Base-by-base conservation (phyloP, 1,284 basidiomycete species). In the Trichosporon sp. region DNA sequence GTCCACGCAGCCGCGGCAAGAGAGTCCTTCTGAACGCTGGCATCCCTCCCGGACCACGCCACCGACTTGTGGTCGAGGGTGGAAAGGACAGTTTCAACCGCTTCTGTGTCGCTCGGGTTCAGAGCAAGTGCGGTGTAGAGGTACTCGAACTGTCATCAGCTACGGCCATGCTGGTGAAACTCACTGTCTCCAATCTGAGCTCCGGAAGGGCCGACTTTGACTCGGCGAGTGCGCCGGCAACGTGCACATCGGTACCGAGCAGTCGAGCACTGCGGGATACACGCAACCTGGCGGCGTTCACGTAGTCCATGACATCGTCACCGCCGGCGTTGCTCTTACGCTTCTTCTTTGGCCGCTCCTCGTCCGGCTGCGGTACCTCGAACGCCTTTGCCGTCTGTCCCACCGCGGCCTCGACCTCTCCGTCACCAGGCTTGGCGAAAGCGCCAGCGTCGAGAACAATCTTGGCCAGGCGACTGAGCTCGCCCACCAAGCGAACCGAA, bases 1-100 rank as follows among this genome's bases (percentile, higher is more conserved):
- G 73, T 70, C 76, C 76, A 78, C 7, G 71, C 62, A 18, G 75
- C 75, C 8, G 73, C 65, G 11, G 64, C 65, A 12, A 74, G 68
- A 11, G 64, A 62, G 29, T 60, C 67, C 11, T 64, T 32, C 6
- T 63, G 44, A 1, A 70, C 70, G 11, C 47, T 68, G 2, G 68
- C 70, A 53, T 70, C 70, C 25, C 67, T 68, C 0, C 72, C 72
- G 1, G 34, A 53, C 71, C 71, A 72, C 9, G 65, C 35, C 0
- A 62, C 38, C 0, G 68, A 13, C 3, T 53, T 53, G 18, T 21
- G 21, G 34, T 44, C 38, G 27, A 75, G 63, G 8, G 63, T 31
- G 1, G 31, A 2, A 23, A 75, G 65, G 11, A 71, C 31, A 3
- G 69, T 65, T 23, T 73, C 72, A 21, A 72, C 65, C 9, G 38